Conservation (phyloP, 176 grass and related monocot species). For the Melocanna baccifera region DNA sequence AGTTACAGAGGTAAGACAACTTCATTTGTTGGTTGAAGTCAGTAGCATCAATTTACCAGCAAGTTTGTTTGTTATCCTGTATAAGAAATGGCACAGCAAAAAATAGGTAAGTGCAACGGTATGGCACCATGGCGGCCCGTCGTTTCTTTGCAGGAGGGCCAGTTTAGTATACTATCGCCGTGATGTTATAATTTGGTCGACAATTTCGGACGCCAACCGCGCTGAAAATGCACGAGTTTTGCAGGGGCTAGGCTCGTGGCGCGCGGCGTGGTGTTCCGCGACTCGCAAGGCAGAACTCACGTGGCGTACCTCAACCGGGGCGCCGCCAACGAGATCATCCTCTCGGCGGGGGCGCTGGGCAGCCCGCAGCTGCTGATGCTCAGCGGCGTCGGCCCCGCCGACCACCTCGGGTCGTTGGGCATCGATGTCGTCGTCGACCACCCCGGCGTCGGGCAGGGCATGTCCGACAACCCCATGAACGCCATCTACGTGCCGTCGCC, state of each 20-base stretch:
- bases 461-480: slow-evolving; percentile 90
- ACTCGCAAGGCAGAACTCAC: slow-evolving; percentile 40
- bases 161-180: not conserved
- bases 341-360: slow-evolving; percentile 73
- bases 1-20: not conserved
- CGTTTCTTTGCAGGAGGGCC: not conserved
- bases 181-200: not conserved
- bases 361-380: slow-evolving; percentile 89
- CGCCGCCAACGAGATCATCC: slow-evolving; percentile 57
- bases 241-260: slow-evolving; percentile 51
- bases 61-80: not conserved
- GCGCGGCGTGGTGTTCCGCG: slow-evolving; percentile 60
- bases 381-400: slow-evolving; percentile 69
- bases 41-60: not conserved
- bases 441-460: slow-evolving; percentile 62
- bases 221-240: not conserved
- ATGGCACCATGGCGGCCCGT: not conserved
- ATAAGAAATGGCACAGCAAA: not conserved
- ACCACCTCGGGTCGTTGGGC: slow-evolving; percentile 51
- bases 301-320: slow-evolving; percentile 50
- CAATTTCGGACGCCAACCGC: not conserved
- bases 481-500: slow-evolving; percentile 72
- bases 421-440: slow-evolving; percentile 57
- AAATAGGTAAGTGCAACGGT: not conserved
- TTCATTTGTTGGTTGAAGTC: slow-evolving; percentile 8